Evolutionary conservation across 2,329 filamentous ascomycete species (phyloP), one percentile per base, ranked within the genome.

Genomic region (Davidsoniella virescens): DNA sequence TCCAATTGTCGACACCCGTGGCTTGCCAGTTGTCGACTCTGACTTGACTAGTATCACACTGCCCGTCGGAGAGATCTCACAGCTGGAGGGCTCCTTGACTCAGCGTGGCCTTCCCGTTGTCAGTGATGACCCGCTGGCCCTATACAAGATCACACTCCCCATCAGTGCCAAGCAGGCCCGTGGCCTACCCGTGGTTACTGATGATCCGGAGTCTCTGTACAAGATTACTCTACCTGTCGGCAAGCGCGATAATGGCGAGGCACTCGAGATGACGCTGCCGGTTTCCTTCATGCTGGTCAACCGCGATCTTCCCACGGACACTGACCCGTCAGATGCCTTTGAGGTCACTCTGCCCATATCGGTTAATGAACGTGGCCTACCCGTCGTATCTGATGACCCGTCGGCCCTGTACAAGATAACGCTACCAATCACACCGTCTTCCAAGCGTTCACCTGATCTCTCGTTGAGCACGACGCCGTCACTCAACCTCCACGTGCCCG

Each of bases 321-420:
- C 25, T 12, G 52, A 52, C 17, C 16, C 41, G 8, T 44, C 45
- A n/a, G 29, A 44, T 18, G 36, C 42, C 16, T 44, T 50, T 16
- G 40, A 47, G 14, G 47, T 53, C 9, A 54, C 54, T 6, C 48
- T 55, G 5, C 54, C 54, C 5, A 44, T 55, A 7, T 18, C 26
- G 26, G n/a, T 52, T n/a, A 33, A 49, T 29, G 6, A 38, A 12
- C 52, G 52, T 17, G 47, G 48, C 17, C 52, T 53, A 8, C 52
- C 52, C 16, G 51, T 52, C 20, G 36, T 52, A 4, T 47, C 42
- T 20, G 47, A 44, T 18, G 52, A 53, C 47, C 52, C 52, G 18
- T 33, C 29, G n/a, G 18, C 47, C 20, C 42, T 53, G n/a, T 50
- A 47, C 29, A 50, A 47, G 39, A 50, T 53, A 25, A 50, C 52